Percentiles rank a stretch among this genome's conserved stretches.
phyloP scores from a whole-genome alignment of 139 green algal species.

The Marvania coccoides region DNA sequence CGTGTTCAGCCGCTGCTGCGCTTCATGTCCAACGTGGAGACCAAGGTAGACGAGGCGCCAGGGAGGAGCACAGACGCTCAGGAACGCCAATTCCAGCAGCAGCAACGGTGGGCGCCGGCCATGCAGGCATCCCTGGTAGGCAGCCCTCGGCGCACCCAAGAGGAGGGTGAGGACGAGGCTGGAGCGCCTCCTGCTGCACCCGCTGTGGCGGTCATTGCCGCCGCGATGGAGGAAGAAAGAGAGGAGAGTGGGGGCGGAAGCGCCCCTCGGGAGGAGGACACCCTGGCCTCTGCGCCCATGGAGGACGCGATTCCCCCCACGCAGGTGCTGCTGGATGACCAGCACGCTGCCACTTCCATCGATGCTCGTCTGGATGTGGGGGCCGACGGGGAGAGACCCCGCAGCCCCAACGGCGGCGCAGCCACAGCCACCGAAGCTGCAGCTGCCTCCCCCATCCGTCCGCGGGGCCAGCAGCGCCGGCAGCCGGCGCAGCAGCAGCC shows the following conservation, averaged over 20 bases:
- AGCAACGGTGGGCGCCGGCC: no score
- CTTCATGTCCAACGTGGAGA: no score
- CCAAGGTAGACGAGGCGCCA: no score
- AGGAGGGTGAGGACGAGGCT: background rate
- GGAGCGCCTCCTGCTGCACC: background rate
- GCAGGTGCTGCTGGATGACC: no score
- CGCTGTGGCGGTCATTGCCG: background rate
- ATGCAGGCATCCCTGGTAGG: no score
- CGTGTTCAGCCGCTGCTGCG: no score
- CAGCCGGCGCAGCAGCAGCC: background rate
- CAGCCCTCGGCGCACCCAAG: background rate
- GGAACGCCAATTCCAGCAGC: no score
- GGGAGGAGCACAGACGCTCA: no score
- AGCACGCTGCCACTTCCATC: background rate
- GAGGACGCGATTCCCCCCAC: no score
- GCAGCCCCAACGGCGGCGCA: background rate
- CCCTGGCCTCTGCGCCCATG: no score
- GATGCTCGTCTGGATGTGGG: background rate
- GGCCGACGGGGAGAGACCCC: background rate
- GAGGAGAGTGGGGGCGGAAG: background rate
- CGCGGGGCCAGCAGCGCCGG: no score
- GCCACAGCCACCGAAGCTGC: background rate
- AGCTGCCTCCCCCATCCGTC: background rate
- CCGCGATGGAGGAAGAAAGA: background rate
- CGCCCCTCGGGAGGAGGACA: no score